Evolutionary conservation across 768 basidiomycete species (phyloP).

Genomic region (Pisolithus microcarpus): DNA sequence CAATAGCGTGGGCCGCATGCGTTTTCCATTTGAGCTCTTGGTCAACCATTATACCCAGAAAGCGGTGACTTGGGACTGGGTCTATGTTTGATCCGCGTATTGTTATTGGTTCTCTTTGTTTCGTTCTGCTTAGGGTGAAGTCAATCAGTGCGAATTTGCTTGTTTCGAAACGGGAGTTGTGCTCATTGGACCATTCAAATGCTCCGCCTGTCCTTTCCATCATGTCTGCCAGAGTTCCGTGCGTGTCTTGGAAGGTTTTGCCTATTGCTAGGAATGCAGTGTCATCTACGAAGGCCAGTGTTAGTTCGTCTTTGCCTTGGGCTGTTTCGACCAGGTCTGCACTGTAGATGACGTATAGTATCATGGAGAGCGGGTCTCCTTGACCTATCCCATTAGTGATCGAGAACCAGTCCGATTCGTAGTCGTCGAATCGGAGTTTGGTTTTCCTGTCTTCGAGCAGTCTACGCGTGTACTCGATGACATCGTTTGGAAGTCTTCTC

Average conservation of each 20-base stretch:
- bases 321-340: not conserved
- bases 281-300: not conserved
- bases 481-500: not conserved
- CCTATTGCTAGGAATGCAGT: not conserved
- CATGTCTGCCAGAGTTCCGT: not conserved
- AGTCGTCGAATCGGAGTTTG: not conserved
- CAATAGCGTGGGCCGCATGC: not conserved
- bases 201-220: not conserved
- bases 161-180: not conserved
- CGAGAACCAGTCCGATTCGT: not conserved
- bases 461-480: not conserved
- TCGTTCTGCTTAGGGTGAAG: not conserved
- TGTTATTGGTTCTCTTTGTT: rapidly evolving
- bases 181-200: not conserved
- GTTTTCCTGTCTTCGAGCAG: not conserved
- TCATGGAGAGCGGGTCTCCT: not conserved
- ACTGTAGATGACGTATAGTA: not conserved
- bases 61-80: not conserved
- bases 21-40: not conserved
- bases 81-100: not conserved
- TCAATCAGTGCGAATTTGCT: not conserved
- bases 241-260: not conserved
- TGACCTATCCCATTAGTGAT: not conserved
- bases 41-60: conserved; percentile 3
- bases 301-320: not conserved